These are phyloP conservation scores for Lactarius trivialis DNA, from an alignment of 768 basidiomycete genomes.

Conservation along the genomic window DNA sequence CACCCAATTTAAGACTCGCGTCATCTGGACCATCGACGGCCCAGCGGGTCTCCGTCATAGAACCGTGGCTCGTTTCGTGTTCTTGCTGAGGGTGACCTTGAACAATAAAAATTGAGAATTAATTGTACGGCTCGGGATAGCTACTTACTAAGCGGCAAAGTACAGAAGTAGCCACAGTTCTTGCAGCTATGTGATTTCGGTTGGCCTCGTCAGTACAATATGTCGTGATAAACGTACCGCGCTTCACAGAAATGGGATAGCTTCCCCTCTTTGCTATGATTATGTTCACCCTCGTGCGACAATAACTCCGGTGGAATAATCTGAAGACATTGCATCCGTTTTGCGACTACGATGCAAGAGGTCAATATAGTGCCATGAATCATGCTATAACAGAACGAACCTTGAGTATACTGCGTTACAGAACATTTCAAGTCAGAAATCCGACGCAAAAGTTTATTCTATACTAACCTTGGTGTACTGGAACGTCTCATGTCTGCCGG, in stretches of 20 bases:
- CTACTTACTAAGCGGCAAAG: slow-evolving; percentile 43
- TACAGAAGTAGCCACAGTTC: slow-evolving; percentile 54
- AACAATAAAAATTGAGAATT: background rate
- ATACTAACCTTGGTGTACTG: slow-evolving; percentile 55
- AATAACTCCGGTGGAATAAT: slow-evolving; percentile 38
- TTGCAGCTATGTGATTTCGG: slow-evolving; percentile 38
- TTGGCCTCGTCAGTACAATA: background rate
- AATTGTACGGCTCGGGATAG: background rate
- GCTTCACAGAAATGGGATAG: slow-evolving; percentile 51
- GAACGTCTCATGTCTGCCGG: slow-evolving; percentile 52
- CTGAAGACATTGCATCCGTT: slow-evolving; percentile 44
- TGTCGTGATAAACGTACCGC: slow-evolving; percentile 29
- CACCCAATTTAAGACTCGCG: slow-evolving; percentile 45
- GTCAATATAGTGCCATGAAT: background rate
- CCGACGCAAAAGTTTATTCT: no score
- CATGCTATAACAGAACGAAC: slow-evolving; percentile 27
- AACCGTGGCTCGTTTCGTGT: slow-evolving; percentile 59
- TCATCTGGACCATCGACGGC: slow-evolving; percentile 48
- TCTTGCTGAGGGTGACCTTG: slow-evolving; percentile 53
- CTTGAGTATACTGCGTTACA: slow-evolving; percentile 45
- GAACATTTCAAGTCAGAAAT: background rate
- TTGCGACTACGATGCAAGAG: slow-evolving; percentile 34
- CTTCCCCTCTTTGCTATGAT: slow-evolving; percentile 38
- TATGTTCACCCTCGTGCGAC: slow-evolving; percentile 42
- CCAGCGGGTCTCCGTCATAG: slow-evolving; percentile 56